Percentiles rank a stretch among this genome's conserved stretches.
Evolutionary conservation across 2,329 filamentous ascomycete genomes (phyloP).

Genomic region (Arachnomyces sp.): DNA sequence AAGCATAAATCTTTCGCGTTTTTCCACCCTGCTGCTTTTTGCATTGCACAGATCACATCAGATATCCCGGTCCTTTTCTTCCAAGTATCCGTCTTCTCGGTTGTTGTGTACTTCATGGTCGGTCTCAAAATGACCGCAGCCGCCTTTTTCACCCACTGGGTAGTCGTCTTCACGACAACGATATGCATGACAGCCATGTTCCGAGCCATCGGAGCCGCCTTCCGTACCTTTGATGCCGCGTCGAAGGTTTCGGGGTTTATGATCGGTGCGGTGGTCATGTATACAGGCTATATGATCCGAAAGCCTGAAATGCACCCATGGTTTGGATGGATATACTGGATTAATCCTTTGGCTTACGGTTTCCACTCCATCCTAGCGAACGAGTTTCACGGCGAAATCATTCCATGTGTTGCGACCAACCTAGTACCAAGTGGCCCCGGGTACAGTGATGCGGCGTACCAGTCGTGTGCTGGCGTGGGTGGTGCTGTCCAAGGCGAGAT

Average conservation of each 20-base stretch:
- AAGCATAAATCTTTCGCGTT: slow-evolving; percentile 53
- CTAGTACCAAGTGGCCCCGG: slow-evolving; percentile 9
- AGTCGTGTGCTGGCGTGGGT: slow-evolving; percentile 49
- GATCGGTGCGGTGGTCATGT: slow-evolving; percentile 31
- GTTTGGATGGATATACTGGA: slow-evolving; percentile 12
- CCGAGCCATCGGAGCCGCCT: slow-evolving; percentile 48
- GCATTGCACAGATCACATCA: slow-evolving; percentile 37
- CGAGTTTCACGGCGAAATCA: slow-evolving; percentile 11
- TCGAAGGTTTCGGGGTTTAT: slow-evolving; percentile 44
- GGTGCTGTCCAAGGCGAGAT: slow-evolving; percentile 45
- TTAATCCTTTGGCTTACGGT: slow-evolving; percentile 11
- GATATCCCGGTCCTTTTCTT: slow-evolving; percentile 50
- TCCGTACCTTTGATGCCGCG: slow-evolving; percentile 50
- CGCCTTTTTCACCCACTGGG: slow-evolving; percentile 56
- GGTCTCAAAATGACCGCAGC: slow-evolving; percentile 44
- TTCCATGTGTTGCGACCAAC: slow-evolving; percentile 11
- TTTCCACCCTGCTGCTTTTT: slow-evolving; percentile 46
- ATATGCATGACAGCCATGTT: slow-evolving; percentile 52
- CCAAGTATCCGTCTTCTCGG: slow-evolving; percentile 50
- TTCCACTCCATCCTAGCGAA: slow-evolving; percentile 12
- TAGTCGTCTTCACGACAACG: slow-evolving; percentile 31
- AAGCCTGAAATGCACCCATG: slow-evolving; percentile 41
- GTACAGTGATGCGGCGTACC: slow-evolving; percentile 14
- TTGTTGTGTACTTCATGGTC: slow-evolving; percentile 58
- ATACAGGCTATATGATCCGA: slow-evolving; percentile 37